Evolutionary conservation across 2,329 filamentous ascomycete species (phyloP).

Genomic region (Ceratocystis alfenasii): DNA sequence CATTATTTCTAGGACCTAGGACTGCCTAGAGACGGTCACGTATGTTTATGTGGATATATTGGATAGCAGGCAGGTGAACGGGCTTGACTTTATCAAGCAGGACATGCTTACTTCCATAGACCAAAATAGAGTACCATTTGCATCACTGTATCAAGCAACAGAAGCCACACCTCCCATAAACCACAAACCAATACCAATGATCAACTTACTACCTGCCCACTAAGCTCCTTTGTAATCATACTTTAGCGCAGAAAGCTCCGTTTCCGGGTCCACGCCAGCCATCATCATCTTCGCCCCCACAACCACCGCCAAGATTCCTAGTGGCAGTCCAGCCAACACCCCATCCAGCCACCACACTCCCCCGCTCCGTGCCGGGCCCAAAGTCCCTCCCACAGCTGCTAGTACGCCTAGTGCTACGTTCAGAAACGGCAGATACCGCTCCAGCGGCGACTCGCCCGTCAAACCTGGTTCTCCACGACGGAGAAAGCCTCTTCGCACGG

Average conservation of each 20-base stretch:
- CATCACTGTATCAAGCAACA: conserved; percentile 6
- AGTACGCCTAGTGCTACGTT: conserved; percentile 47
- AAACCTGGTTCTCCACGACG: conserved; percentile 19
- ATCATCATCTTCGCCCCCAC: conserved; percentile 54
- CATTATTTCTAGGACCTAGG: neutral
- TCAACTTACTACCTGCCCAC: conserved; percentile 9
- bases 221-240: conserved; percentile 59
- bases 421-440: conserved; percentile 46
- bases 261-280: conserved; percentile 54
- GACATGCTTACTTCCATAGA: conserved; percentile 1
- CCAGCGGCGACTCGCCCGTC: conserved; percentile 35
- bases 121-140: conserved; percentile 10
- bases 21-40: neutral
- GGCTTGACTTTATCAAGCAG: neutral
- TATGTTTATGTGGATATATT: neutral
- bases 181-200: neutral
- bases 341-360: conserved; percentile 33
- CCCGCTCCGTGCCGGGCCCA: conserved; percentile 24
- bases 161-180: neutral
- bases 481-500: neutral
- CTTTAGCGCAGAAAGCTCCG: conserved; percentile 48
- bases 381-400: conserved; percentile 31
- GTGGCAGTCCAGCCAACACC: conserved; percentile 42
- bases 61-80: neutral
- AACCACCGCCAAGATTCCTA: conserved; percentile 48